Evolutionary conservation across 164 flowering plant species (phyloP).

Genomic region (Aristolochia contorta): DNA sequence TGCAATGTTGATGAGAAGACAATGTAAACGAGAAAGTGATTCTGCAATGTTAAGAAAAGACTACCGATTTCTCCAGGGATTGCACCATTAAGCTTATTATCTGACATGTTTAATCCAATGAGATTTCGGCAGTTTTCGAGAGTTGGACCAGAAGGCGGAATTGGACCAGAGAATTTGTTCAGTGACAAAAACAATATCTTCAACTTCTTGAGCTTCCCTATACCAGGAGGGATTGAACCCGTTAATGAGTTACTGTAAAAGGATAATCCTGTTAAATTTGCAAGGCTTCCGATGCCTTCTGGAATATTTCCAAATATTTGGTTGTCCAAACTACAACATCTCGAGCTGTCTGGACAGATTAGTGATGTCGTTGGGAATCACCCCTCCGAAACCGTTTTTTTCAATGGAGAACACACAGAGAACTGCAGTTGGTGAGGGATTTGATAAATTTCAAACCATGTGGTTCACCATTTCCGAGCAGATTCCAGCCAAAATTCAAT

Average conservation of each 20-base stretch:
- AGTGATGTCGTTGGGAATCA: conserved; percentile 17
- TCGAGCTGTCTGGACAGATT: conserved; percentile 17
- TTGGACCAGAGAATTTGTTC: conserved; percentile 16
- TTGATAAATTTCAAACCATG: conserved; percentile 1
- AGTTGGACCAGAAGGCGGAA: conserved; percentile 15
- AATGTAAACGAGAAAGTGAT: no score
- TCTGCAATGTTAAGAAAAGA: no score
- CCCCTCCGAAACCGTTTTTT: conserved; percentile 17
- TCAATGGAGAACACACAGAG: background rate
- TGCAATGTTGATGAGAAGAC: no score
- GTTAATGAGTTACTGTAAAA: conserved; percentile 9
- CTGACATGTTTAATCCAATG: background rate
- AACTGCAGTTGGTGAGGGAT: conserved; percentile 4
- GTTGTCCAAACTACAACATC: conserved; percentile 8
- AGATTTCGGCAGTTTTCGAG: conserved; percentile 1
- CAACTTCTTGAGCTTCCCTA: conserved; percentile 24
- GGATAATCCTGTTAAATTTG: conserved; percentile 8
- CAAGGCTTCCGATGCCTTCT: conserved; percentile 21
- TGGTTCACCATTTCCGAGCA: background rate
- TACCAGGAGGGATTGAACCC: conserved; percentile 20
- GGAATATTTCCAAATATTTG: conserved; percentile 25
- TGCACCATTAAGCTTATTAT: conserved; percentile 3
- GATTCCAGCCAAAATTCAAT: background rate
- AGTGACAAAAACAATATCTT: conserved; percentile 3
- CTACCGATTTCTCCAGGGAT: conserved; percentile 25